A percentile compares a stretch with the other conserved stretches of the same genome.
Evolutionary conservation across 345 rosid species (phyloP).

Genomic region (Viola odorata): DNA sequence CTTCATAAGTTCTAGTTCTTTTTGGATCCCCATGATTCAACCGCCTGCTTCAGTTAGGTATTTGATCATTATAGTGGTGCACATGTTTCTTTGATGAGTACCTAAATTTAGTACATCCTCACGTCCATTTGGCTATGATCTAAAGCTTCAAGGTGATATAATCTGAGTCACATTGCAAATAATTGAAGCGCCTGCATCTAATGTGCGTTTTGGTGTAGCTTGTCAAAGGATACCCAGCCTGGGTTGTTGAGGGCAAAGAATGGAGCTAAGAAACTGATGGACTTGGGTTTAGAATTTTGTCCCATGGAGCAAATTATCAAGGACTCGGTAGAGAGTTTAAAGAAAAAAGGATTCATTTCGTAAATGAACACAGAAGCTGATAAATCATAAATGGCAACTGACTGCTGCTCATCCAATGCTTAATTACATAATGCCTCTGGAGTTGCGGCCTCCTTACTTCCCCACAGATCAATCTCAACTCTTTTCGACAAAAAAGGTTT

Average conservation of each 20-base stretch:
- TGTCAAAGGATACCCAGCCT: conserved; percentile 79
- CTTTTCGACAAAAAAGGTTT: too few species aligned
- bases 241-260: conserved; percentile 65
- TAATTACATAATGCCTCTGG: too few species aligned
- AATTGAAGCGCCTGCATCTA: not conserved
- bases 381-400: not conserved
- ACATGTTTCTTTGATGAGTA: too few species aligned
- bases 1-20: too few species aligned
- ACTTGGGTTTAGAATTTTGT: conserved; percentile 66
- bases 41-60: too few species aligned
- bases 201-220: conserved; percentile 21
- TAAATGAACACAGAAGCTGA: conserved; percentile 15
- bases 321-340: conserved; percentile 72
- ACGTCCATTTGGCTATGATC: not conserved
- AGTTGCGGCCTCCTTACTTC: too few species aligned
- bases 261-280: conserved; percentile 65
- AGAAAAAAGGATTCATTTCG: conserved; percentile 61
- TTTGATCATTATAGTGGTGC: too few species aligned
- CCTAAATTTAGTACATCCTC: too few species aligned
- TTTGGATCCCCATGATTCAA: too few species aligned
- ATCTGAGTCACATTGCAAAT: too few species aligned
- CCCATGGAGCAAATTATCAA: conserved; percentile 79
- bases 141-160: not conserved
- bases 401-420: too few species aligned
- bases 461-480: too few species aligned